These are phyloP conservation scores for Pleodorina starrii DNA, from an alignment of 139 green algal species.

Conservation along the genomic window DNA sequence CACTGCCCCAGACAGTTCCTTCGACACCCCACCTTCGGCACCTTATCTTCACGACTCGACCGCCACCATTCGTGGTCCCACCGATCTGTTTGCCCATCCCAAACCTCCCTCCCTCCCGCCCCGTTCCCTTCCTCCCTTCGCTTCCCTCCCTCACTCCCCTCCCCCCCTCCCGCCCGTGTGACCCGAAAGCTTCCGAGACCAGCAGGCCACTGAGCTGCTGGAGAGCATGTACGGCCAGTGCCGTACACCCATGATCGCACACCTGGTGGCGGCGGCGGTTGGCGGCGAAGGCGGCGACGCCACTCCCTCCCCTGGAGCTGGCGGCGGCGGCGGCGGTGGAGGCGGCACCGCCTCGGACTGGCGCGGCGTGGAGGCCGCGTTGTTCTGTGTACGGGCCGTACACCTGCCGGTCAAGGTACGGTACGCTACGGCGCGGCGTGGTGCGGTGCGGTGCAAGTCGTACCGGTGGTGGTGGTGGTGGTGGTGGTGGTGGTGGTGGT, in stretches of 20 bases:
- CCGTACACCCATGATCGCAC: not conserved
- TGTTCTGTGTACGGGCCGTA: conserved; percentile 69
- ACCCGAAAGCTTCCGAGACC: conserved; percentile 57
- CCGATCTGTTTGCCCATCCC: too few species aligned
- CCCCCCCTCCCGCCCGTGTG: not conserved
- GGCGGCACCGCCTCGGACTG: conserved; percentile 60
- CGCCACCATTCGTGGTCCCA: too few species aligned
- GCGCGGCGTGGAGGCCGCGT: conserved; percentile 70
- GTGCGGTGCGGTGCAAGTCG: too few species aligned
- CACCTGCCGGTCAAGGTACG: conserved; percentile 43
- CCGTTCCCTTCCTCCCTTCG: too few species aligned
- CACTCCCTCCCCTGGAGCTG: not conserved
- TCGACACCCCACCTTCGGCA: too few species aligned
- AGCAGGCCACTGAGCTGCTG: conserved; percentile 51
- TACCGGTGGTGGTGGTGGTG: too few species aligned
- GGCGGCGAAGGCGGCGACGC: not conserved
- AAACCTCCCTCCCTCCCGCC: too few species aligned
- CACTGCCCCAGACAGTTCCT: too few species aligned
- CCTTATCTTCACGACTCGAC: too few species aligned
- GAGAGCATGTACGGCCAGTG: conserved; percentile 49
- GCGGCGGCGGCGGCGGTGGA: not conserved
- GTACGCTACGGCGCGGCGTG: too few species aligned
- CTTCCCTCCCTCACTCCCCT: too few species aligned
- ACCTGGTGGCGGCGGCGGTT: conserved; percentile 31
- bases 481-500: too few species aligned